phyloP scores from a whole-genome alignment of 139 green algal species.

The Spirogloea muscicola region DNA sequence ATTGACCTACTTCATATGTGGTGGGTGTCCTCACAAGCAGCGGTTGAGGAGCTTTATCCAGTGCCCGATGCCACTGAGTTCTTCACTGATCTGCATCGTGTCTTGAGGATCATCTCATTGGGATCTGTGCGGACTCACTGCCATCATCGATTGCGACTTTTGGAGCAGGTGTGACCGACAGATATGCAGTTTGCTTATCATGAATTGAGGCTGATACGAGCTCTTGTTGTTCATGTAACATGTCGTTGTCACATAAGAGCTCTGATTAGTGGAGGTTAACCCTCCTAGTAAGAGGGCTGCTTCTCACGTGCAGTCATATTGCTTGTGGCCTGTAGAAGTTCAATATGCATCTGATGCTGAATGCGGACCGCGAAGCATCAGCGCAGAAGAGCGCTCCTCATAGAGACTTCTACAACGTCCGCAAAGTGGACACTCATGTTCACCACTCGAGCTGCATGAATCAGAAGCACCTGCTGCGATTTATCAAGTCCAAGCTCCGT shows the following conservation, averaged over 20 bases:
- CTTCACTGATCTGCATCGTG: conserved; percentile 85
- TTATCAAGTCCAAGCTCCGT: conserved; percentile 95
- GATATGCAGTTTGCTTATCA: too few relatives aligned
- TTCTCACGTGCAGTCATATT: neutral
- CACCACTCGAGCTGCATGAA: conserved; percentile 99
- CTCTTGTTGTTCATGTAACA: too few relatives aligned
- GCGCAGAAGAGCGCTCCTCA: conserved; percentile 94
- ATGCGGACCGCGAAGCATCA: conserved; percentile 95
- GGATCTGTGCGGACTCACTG: conserved; percentile 87
- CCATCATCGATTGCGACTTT: conserved; percentile 90
- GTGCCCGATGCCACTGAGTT: conserved; percentile 71
- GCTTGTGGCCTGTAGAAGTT: conserved; percentile 96
- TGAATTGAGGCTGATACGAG: too few relatives aligned
- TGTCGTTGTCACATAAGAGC: too few relatives aligned
- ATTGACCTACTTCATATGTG: too few relatives aligned
- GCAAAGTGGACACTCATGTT: conserved; percentile 97
- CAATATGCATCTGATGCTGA: conserved; percentile 96
- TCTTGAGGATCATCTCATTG: conserved; percentile 60
- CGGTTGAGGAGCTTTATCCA: conserved; percentile 28
- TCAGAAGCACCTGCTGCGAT: conserved; percentile 99
- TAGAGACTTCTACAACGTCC: conserved; percentile 99
- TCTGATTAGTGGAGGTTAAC: too few relatives aligned
- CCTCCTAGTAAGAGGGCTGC: too few relatives aligned
- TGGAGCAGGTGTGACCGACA: conserved; percentile 77
- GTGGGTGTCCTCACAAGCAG: neutral